Conservation (phyloP, 2,329 filamentous ascomycete genomes). For the Diplodia corticola region DNA sequence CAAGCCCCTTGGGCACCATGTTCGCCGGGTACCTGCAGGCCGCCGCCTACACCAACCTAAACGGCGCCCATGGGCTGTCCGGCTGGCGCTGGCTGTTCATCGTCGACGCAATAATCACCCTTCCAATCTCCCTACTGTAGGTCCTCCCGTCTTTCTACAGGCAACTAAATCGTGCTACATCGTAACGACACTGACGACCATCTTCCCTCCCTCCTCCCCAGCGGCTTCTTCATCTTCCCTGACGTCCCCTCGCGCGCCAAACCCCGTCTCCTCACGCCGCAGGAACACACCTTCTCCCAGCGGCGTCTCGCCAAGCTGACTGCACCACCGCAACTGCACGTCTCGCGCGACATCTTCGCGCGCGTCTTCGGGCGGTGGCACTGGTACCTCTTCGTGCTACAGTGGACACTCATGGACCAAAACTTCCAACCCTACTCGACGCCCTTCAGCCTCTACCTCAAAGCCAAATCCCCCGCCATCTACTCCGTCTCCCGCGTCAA, state of each 20-base stretch:
- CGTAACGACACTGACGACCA: background rate
- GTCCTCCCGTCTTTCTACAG: background rate
- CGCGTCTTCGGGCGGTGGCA: constrained; percentile 45
- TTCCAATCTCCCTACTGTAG: constrained; percentile 35
- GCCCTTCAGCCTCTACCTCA: constrained; percentile 47
- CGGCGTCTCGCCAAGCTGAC: constrained; percentile 29
- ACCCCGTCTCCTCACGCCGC: constrained; percentile 37
- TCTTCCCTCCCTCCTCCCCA: background rate
- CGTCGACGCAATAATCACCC: constrained; percentile 41
- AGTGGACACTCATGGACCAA: constrained; percentile 43
- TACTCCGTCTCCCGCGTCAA: constrained; percentile 44
- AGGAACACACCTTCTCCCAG: constrained; percentile 27
- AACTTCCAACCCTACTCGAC: constrained; percentile 38
- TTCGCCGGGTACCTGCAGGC: constrained; percentile 39
- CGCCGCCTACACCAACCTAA: constrained; percentile 35
- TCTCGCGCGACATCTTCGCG: constrained; percentile 40
- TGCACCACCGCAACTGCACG: constrained; percentile 33
- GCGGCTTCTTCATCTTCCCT: constrained; percentile 34
- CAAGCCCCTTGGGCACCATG: constrained; percentile 36
- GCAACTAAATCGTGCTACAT: too few relatives aligned
- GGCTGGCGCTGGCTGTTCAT: constrained; percentile 37
- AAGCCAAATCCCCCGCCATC: constrained; percentile 31
- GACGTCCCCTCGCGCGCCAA: constrained; percentile 40
- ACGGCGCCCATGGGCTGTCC: constrained; percentile 31
- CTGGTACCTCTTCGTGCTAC: constrained; percentile 36